These are phyloP conservation scores for Exophiala phaeomuriformis DNA, from an alignment of 2,329 filamentous ascomycete species.

Conservation along the genomic window DNA sequence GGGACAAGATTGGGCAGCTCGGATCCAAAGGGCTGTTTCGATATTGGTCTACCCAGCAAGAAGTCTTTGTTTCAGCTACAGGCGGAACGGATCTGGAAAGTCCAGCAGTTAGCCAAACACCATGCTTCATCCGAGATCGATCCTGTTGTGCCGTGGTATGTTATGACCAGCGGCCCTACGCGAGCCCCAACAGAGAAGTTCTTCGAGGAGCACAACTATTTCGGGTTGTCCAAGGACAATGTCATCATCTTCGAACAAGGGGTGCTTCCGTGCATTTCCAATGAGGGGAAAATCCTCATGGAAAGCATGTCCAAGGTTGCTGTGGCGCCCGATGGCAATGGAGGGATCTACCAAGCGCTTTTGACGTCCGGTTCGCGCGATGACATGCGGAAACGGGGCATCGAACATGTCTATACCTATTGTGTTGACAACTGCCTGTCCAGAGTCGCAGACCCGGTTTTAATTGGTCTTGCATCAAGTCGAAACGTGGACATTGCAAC, in stretches of 20 bases:
- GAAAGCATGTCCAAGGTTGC: slow-evolving; percentile 85
- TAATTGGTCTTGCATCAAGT: slow-evolving; percentile 85
- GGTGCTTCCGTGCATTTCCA: slow-evolving; percentile 91
- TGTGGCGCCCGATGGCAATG: slow-evolving; percentile 94
- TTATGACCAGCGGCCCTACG: slow-evolving; percentile 97
- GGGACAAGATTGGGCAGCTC: slow-evolving; percentile 91
- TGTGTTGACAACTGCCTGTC: slow-evolving; percentile 99
- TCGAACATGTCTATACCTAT: slow-evolving; percentile 94
- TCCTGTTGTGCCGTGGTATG: slow-evolving; percentile 81
- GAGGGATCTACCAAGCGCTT: slow-evolving; percentile 90
- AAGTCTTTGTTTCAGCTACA: slow-evolving; percentile 98
- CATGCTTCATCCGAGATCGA: slow-evolving; percentile 55
- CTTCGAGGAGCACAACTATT: slow-evolving; percentile 84
- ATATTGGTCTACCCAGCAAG: slow-evolving; percentile 85
- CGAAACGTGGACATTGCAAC: slow-evolving; percentile 92
- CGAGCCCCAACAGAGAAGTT: slow-evolving; percentile 86
- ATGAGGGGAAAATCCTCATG: slow-evolving; percentile 93
- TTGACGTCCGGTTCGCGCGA: slow-evolving; percentile 70
- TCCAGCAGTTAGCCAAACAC: slow-evolving; percentile 72
- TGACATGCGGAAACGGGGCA: slow-evolving; percentile 81
- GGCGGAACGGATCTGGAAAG: slow-evolving; percentile 82
- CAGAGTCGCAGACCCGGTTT: slow-evolving; percentile 92
- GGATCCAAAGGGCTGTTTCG: slow-evolving; percentile 92
- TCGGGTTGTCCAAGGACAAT: slow-evolving; percentile 78
- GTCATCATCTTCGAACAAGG: slow-evolving; percentile 94